phyloP scores from a whole-genome alignment of 1,139 yeast genomes.

The Nakaseomyces uthaithaninus region DNA sequence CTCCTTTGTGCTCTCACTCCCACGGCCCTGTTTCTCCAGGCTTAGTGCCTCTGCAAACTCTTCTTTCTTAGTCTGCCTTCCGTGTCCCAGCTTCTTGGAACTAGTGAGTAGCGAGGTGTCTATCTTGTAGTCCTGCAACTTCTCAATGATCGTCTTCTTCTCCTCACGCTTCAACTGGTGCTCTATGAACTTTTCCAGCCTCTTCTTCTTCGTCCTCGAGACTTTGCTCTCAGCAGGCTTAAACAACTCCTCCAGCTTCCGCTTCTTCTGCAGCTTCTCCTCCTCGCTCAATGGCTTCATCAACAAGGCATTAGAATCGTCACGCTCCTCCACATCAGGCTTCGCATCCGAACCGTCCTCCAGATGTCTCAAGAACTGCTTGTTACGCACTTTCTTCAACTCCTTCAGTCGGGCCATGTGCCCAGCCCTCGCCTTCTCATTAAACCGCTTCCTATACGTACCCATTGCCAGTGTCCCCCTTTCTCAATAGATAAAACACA shows the following conservation, averaged over 20 bases:
- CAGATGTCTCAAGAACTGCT: slow-evolving; percentile 48
- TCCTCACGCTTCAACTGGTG: slow-evolving; percentile 88
- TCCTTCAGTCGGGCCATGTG: slow-evolving; percentile 75
- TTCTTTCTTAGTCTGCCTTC: slow-evolving; percentile 63
- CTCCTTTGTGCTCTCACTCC: slow-evolving; percentile 54
- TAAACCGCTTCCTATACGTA: slow-evolving; percentile 68
- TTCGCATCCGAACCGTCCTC: slow-evolving; percentile 34
- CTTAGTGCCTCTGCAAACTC: slow-evolving; percentile 67
- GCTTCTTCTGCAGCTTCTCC: slow-evolving; percentile 57
- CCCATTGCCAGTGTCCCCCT: too few relatives aligned
- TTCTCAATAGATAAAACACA: too few relatives aligned
- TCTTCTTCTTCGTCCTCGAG: slow-evolving; percentile 65
- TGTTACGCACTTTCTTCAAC: slow-evolving; percentile 58
- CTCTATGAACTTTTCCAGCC: slow-evolving; percentile 70
- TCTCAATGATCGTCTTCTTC: slow-evolving; percentile 66
- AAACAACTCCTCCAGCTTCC: slow-evolving; percentile 48
- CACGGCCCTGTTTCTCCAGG: slow-evolving; percentile 66
- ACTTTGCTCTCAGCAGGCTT: slow-evolving; percentile 56
- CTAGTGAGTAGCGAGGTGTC: slow-evolving; percentile 65
- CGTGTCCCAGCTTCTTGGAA: slow-evolving; percentile 70
- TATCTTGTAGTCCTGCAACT: slow-evolving; percentile 60
- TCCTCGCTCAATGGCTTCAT: slow-evolving; percentile 41
- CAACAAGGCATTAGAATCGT: slow-evolving; percentile 56
- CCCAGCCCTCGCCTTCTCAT: slow-evolving; percentile 80
- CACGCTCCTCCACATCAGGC: slow-evolving; percentile 20